Conservation (phyloP, 2,329 filamentous ascomycete species). For the Pochonia chlamydosporia region DNA sequence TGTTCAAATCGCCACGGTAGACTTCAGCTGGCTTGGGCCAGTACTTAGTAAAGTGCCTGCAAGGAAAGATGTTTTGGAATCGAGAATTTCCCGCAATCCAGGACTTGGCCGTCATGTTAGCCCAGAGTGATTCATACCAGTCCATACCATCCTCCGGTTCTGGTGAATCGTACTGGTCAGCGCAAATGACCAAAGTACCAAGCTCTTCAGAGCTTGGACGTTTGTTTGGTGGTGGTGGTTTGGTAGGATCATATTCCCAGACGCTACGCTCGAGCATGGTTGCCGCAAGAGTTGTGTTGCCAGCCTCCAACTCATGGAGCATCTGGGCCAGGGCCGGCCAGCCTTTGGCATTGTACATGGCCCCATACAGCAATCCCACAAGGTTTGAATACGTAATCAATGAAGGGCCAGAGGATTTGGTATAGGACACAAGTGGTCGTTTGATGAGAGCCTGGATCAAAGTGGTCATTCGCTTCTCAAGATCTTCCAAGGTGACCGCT, state of each 20-base stretch:
- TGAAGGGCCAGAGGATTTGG: slow-evolving; percentile 31
- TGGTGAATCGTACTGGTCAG: slow-evolving; percentile 38
- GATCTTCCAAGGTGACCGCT: slow-evolving; percentile 26
- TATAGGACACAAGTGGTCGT: slow-evolving; percentile 34
- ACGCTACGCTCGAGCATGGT: slow-evolving; percentile 27
- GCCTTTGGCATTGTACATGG: slow-evolving; percentile 35
- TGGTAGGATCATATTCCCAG: slow-evolving; percentile 37
- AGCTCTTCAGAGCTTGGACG: slow-evolving; percentile 34
- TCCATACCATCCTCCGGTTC: slow-evolving; percentile 28
- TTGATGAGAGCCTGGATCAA: slow-evolving; percentile 31
- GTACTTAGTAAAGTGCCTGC: slow-evolving; percentile 37
- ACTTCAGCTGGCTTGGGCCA: slow-evolving; percentile 42
- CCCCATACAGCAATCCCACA: slow-evolving; percentile 30
- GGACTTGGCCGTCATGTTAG: slow-evolving; percentile 37
- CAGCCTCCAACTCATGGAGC: slow-evolving; percentile 36
- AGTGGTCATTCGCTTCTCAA: slow-evolving; percentile 33
- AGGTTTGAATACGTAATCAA: slow-evolving; percentile 40
- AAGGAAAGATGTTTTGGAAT: slow-evolving; percentile 39
- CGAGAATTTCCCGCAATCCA: slow-evolving; percentile 44
- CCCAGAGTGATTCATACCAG: slow-evolving; percentile 43
- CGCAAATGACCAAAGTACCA: slow-evolving; percentile 35
- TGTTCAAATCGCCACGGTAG: slow-evolving; percentile 39
- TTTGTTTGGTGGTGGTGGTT: slow-evolving; percentile 19
- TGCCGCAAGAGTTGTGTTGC: slow-evolving; percentile 37
- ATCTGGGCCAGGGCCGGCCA: slow-evolving; percentile 38